Evolutionary conservation across 1,139 yeast genomes (phyloP), one percentile per base, ranked within the genome.

Genomic region (Yamadazyma trypodendri): DNA sequence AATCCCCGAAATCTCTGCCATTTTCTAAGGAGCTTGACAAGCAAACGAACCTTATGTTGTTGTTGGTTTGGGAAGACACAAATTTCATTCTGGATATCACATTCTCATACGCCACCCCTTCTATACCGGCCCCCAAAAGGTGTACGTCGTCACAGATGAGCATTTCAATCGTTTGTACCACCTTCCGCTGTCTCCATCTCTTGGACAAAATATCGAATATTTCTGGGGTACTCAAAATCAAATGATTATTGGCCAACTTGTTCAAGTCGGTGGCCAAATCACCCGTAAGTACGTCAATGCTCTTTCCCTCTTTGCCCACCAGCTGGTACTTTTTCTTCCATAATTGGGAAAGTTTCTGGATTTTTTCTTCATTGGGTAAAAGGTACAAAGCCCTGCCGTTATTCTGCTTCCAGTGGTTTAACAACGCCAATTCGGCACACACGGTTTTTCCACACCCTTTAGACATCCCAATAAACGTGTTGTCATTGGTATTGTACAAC

Each of bases 91-190:
- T 70, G 1, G 94, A 71, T 8, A 92, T 61, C 1, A 80, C 58
- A 12, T 72, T 68, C 57, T 94, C 99, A 52, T 89, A 89, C 1
- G 63, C 53, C 5, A 78, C 63, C 0, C 95, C 95, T 14, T 50
- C 46, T 1, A 48, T 18, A 1, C 77, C 78, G 40, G 73, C 72
- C 2, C 94, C 89, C 22, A 90, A 56, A 36, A 63, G 54, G 49
- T 92, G 96, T n/a, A 77, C 62, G 52, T 88, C 92, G 57, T 88
- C 96, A 36, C 79, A 79, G 36, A 92, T 75, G 3, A 88, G 54
- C 28, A 88, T 57, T 37, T 79, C 87, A 24, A 92, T 75, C 0
- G 77, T 59, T 43, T 84, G 89, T 3, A 90, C 66, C 34, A 81
- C 80, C 50, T 77, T 81, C 42, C 89, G 66, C 46, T 79, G 84